These are phyloP conservation scores for Hanseniaspora sp. DNA, from an alignment of 1,139 yeast genomes.

Conservation along the genomic window DNA sequence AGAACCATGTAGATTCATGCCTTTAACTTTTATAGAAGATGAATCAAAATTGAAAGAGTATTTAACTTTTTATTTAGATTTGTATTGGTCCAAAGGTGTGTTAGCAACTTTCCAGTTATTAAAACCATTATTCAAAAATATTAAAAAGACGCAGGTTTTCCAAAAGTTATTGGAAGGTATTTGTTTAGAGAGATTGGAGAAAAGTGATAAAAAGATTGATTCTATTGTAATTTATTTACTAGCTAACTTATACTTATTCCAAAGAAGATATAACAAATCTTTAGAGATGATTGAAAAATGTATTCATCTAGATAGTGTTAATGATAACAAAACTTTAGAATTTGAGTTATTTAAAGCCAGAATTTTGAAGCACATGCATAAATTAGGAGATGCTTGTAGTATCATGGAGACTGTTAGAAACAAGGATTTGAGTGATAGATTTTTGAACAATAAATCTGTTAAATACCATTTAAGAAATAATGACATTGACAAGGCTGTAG, in stretches of 20 bases:
- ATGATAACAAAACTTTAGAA: conserved; percentile 66
- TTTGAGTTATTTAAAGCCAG: conserved; percentile 82
- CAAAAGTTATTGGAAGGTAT: conserved; percentile 40
- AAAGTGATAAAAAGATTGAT: conserved; percentile 24
- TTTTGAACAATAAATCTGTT: conserved; percentile 77
- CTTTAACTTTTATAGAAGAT: conserved; percentile 61
- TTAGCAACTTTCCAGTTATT: conserved; percentile 84
- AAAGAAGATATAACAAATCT: conserved; percentile 45
- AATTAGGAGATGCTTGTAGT: conserved; percentile 49
- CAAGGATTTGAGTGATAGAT: conserved; percentile 80
- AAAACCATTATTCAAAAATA: conserved; percentile 62
- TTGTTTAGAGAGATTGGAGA: conserved; percentile 42
- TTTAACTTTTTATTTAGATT: conserved; percentile 43
- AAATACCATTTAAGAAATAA: conserved; percentile 79
- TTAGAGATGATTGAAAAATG: conserved; percentile 27
- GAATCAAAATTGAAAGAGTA: conserved; percentile 38
- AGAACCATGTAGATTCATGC: conserved; percentile 69
- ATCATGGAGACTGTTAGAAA: conserved; percentile 61
- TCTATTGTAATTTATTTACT: conserved; percentile 43
- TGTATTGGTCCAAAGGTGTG: conserved; percentile 65
- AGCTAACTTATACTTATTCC: conserved; percentile 63
- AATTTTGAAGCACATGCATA: conserved; percentile 60
- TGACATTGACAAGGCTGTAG: conserved; percentile 62
- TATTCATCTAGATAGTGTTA: conserved; percentile 44
- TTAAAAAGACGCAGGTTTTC: conserved; percentile 22